A percentile compares a stretch with the other conserved stretches of the same genome.
Evolutionary conservation across 345 rosid species (phyloP).

Genomic region (Turnera subulata): DNA sequence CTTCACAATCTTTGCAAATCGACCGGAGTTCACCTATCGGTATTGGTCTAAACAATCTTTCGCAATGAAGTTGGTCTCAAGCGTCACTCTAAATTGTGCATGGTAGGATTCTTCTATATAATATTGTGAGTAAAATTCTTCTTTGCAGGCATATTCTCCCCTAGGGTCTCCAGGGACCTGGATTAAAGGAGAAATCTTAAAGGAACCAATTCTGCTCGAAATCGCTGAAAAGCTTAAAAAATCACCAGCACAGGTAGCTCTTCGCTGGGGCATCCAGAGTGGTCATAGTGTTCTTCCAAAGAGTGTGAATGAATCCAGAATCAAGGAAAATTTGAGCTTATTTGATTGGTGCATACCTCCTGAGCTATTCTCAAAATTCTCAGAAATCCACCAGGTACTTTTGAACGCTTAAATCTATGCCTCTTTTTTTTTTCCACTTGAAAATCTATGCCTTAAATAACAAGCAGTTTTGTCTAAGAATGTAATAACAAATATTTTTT

Average conservation of each 20-base stretch:
- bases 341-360: constrained; percentile 53
- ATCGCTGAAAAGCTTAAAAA: constrained; percentile 42
- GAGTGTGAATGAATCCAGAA: constrained; percentile 47
- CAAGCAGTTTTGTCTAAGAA: no score
- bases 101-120: no score
- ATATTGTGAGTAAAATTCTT: background rate
- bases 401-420: no score
- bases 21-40: constrained; percentile 49
- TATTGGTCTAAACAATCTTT: constrained; percentile 1
- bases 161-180: constrained; percentile 58
- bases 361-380: constrained; percentile 35
- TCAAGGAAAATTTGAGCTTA: constrained; percentile 41
- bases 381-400: constrained; percentile 43
- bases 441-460: background rate
- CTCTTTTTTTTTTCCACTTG: background rate
- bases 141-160: constrained; percentile 48
- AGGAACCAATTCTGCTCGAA: constrained; percentile 41
- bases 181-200: constrained; percentile 51
- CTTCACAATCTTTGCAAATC: constrained; percentile 54
- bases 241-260: constrained; percentile 55
- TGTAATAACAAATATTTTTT: background rate
- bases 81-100: no score
- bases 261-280: constrained; percentile 56
- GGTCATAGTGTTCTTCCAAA: constrained; percentile 59
- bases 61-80: no score